Base-by-base conservation (phyloP, 1,284 basidiomycete genomes). In the Gomphus bonarii region DNA sequence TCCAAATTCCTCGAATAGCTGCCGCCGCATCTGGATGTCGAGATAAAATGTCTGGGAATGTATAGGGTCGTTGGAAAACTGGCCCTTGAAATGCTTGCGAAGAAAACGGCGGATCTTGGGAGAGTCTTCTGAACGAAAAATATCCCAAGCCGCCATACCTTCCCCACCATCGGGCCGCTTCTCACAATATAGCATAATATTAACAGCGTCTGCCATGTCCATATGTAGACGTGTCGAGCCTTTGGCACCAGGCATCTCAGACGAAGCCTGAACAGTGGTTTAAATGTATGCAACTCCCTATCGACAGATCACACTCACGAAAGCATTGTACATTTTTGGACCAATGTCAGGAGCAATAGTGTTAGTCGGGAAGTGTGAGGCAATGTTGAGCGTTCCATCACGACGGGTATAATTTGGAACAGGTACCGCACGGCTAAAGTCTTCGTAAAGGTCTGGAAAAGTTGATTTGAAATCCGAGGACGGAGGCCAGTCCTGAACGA, bases 131-230 rank as follows among this genome's bases (percentile, higher is more conserved):
- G 91, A 84, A 30, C 82, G 80, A 73, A 84, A 97, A 49, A 98
- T 76, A 66, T 97, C 93, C 95, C 95, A 98, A 0, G 85, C 88
- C 0, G 95, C 95, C 61, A 81, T 86, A 1, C 94, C 94, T 1
- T 81, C 78, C 12, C 75, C 70, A 7, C 85, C 86, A 61, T 88
- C 80, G 0, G 78, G 73, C 3, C 78, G 78, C 1, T 69, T 64
- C 6, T 83, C 75, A 8, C 91, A 80, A 67, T 84, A 84, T 9
- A 90, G 79, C 88, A 97, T 92, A 63, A 97, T 80, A 69, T 97
- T 97, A 61, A 97, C 74, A 1, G 92, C 93, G 65, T 97, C 94
- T 0, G 94, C 92, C 78, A 95, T 92, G 70, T 97, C 94, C 91
- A 95, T 95, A 67, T 97, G 94, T 54, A 97, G 69, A 50, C 91